These are phyloP conservation scores for Coffea eugenioides DNA, from an alignment of 257 asterid species.

Conservation along the genomic window DNA sequence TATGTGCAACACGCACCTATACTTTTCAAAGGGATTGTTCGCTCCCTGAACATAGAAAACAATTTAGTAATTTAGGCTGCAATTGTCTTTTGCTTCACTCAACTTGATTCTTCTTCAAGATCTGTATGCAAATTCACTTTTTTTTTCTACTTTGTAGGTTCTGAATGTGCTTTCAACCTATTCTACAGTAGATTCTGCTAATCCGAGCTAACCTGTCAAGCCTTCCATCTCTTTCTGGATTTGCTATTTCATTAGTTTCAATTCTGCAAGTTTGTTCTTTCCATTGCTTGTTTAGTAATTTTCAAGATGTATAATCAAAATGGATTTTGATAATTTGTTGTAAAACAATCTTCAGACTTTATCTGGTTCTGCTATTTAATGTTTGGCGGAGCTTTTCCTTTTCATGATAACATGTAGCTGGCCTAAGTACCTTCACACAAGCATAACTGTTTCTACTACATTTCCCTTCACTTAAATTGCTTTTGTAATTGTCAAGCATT, in stretches of 20 bases:
- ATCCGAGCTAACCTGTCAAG: conserved; percentile 57
- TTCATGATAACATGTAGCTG: too few species aligned
- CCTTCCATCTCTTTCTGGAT: conserved; percentile 74
- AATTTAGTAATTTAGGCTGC: conserved; percentile 50
- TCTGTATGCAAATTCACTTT: not conserved
- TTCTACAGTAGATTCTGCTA: conserved; percentile 79
- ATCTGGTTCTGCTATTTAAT: not conserved
- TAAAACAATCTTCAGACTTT: not conserved
- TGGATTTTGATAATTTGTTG: not conserved
- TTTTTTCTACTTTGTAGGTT: conserved; percentile 33
- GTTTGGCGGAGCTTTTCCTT: not conserved
- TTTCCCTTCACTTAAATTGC: too few species aligned
- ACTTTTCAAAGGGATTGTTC: conserved; percentile 87
- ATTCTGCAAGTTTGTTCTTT: conserved; percentile 64
- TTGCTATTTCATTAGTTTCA: conserved; percentile 74
- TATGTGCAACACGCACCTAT: conserved; percentile 65
- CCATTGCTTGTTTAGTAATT: not conserved
- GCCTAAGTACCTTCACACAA: too few species aligned
- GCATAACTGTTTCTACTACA: too few species aligned
- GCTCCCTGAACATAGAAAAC: conserved; percentile 72
- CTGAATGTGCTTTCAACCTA: conserved; percentile 81
- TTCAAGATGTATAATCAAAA: not conserved
- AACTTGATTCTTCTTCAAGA: not conserved
- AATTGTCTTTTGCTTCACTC: not conserved
- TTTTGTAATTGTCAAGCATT: too few species aligned